Percentiles rank a stretch among this genome's conserved stretches.
Evolutionary conservation across 106 monocot genomes (phyloP).

Genomic region (Phalaenopsis equestris): DNA sequence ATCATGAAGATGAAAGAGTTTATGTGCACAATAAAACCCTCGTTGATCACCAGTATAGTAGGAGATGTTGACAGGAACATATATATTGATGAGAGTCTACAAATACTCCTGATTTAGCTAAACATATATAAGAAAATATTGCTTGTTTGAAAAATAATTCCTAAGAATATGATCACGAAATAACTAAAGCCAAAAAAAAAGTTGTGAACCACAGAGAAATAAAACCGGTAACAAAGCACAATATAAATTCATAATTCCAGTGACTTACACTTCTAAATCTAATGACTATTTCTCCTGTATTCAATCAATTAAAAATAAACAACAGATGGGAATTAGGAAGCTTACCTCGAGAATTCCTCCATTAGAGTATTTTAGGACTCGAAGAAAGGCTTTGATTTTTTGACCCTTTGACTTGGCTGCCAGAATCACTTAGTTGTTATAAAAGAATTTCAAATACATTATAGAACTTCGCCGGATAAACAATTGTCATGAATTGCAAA

Average conservation of each 20-base stretch:
- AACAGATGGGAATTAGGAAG: not conserved
- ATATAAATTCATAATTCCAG: not conserved
- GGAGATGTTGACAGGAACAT: not conserved
- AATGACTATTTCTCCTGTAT: not conserved
- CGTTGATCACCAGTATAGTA: not conserved
- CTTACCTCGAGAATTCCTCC: conserved; percentile 95
- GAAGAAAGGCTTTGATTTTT: conserved; percentile 72
- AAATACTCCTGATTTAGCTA: not conserved
- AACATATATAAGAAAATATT: not conserved
- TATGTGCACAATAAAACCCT: not conserved
- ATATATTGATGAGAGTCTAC: not conserved
- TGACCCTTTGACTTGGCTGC: conserved; percentile 85
- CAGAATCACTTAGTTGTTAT: conserved; percentile 8
- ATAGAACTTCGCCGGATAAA: not conserved
- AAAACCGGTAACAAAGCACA: not conserved
- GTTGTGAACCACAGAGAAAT: not conserved
- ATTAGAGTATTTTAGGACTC: conserved; percentile 77
- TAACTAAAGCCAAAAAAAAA: not conserved
- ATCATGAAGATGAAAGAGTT: too few relatives aligned
- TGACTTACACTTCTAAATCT: not conserved
- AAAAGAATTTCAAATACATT: not conserved
- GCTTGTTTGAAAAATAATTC: not conserved
- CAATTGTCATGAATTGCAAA: not conserved
- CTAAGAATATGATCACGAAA: not conserved
- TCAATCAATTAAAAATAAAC: not conserved